Conservation (phyloP, 2,329 filamentous ascomycete genomes). For the Aspergillus texensis region DNA sequence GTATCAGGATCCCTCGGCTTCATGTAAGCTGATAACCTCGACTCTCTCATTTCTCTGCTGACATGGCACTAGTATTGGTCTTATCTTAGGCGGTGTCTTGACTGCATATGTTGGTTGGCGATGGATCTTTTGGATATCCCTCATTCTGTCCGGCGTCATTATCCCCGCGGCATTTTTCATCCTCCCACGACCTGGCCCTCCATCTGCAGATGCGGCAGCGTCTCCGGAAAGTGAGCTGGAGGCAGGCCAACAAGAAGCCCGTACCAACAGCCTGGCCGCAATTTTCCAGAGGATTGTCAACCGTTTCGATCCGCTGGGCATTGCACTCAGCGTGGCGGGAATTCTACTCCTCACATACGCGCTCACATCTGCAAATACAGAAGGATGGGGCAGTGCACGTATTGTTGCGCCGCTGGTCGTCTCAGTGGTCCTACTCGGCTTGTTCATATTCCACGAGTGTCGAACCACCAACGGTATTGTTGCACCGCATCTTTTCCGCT, state of each 20-base stretch:
- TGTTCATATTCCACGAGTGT: background rate
- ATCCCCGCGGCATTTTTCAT: background rate
- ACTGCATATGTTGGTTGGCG: background rate
- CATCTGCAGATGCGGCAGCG: background rate
- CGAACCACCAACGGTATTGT: background rate
- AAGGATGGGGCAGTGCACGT: background rate
- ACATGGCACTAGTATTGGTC: background rate
- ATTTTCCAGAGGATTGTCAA: background rate
- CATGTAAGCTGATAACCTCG: background rate
- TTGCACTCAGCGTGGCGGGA: background rate
- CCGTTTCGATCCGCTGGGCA: background rate
- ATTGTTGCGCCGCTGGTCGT: background rate
- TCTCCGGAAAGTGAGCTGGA: background rate
- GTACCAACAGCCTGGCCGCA: background rate
- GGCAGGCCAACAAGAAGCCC: background rate
- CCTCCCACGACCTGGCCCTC: background rate
- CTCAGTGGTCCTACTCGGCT: background rate
- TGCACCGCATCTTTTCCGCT: background rate
- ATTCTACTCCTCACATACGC: background rate
- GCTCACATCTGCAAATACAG: background rate
- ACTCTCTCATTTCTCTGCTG: background rate
- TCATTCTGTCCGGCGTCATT: background rate
- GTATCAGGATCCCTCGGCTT: background rate
- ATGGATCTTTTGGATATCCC: background rate
- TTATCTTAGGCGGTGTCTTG: background rate